These are phyloP conservation scores for Aspergillus calidoustus DNA, from an alignment of 2,329 filamentous ascomycete species.

Conservation along the genomic window DNA sequence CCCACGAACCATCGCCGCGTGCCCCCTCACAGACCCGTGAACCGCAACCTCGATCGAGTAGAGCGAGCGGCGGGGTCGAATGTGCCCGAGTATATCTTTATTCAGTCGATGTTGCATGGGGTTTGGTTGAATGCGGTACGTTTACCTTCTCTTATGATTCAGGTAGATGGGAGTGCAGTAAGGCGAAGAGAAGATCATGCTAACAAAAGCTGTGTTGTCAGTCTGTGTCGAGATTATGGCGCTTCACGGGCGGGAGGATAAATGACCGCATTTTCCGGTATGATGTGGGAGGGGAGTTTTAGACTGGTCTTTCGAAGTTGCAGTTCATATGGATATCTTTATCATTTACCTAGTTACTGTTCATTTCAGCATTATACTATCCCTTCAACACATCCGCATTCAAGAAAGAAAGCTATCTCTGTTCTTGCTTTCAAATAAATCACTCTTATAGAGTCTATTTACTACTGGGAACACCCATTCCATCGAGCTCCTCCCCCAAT, in stretches of 20 bases:
- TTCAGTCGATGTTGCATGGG: constrained; percentile 57
- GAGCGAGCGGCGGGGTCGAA: constrained; percentile 53
- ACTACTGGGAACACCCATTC: constrained; percentile 23
- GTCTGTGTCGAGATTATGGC: constrained; percentile 52
- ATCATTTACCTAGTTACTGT: background rate
- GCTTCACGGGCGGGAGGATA: constrained; percentile 54
- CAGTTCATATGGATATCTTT: background rate
- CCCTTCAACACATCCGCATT: background rate
- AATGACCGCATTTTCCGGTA: constrained; percentile 57
- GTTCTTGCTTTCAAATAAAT: background rate
- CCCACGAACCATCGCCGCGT: constrained; percentile 53
- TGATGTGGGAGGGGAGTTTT: constrained; percentile 60
- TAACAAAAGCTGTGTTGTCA: constrained; percentile 17
- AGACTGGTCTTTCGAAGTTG: background rate
- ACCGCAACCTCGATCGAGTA: constrained; percentile 47
- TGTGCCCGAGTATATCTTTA: constrained; percentile 51
- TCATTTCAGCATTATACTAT: background rate
- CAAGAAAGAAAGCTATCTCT: background rate
- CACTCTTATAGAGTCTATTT: background rate
- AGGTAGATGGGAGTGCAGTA: background rate
- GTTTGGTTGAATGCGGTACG: constrained; percentile 48
- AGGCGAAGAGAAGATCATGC: background rate
- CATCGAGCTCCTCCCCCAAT: constrained; percentile 31
- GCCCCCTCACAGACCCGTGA: constrained; percentile 53
- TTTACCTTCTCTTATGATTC: background rate